These are phyloP conservation scores for Phylloporus sp. DNA, from an alignment of 1,284 basidiomycete species.

Conservation along the genomic window DNA sequence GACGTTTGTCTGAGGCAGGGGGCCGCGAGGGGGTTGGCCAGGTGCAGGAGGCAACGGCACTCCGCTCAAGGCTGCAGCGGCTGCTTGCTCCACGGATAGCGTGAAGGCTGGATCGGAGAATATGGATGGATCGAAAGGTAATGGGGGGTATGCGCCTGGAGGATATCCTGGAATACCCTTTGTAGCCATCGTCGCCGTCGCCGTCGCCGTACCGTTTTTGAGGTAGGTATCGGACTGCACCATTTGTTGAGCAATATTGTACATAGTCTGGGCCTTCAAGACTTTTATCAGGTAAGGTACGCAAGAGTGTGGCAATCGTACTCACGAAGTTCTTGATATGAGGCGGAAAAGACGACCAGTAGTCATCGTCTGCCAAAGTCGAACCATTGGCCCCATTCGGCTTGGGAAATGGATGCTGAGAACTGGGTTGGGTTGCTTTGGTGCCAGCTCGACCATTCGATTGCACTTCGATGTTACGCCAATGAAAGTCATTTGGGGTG, in stretches of 20 bases:
- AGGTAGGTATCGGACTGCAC: conserved; percentile 55
- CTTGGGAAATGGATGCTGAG: conserved; percentile 26
- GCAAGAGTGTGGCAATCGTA: conserved; percentile 35
- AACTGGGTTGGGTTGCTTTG: conserved; percentile 15
- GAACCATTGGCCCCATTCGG: conserved; percentile 26
- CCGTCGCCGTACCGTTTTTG: conserved; percentile 36
- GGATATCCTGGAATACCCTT: conserved; percentile 39
- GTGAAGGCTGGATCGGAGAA: conserved; percentile 59
- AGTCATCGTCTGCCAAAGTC: conserved; percentile 48
- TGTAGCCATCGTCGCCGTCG: conserved; percentile 42
- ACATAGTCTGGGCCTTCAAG: conserved; percentile 59
- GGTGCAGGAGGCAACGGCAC: conserved; percentile 36
- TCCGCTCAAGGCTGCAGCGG: conserved; percentile 47
- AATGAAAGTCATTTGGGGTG: conserved; percentile 59
- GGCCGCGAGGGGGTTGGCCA: conserved; percentile 37
- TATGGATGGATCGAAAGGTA: conserved; percentile 58
- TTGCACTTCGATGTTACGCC: conserved; percentile 53
- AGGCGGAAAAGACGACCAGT: conserved; percentile 55
- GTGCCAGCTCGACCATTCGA: conserved; percentile 42
- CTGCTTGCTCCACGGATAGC: conserved; percentile 53
- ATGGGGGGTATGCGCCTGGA: conserved; percentile 37
- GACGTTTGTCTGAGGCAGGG: conserved; percentile 43
- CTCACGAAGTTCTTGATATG: conserved; percentile 59
- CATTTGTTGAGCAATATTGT: conserved; percentile 71
- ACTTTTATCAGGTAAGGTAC: conserved; percentile 35